phyloP scores from a whole-genome alignment of 805 yeast species.

The Kodamaea nitidulidarum region DNA sequence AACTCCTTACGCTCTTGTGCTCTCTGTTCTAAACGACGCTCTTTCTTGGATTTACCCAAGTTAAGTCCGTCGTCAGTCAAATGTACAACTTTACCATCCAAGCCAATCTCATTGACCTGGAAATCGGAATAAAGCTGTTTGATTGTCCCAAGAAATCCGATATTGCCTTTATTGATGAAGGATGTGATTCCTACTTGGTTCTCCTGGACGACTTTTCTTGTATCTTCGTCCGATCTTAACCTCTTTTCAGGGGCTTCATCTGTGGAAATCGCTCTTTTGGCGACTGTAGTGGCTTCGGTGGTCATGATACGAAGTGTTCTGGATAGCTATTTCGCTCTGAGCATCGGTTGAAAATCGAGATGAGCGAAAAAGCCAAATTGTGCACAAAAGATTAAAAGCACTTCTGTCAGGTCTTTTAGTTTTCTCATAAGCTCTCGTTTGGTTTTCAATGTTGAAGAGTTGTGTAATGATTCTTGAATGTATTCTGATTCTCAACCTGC shows the following conservation, averaged over 20 bases:
- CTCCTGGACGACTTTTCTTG: conserved; percentile 53
- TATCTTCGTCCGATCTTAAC: conserved; percentile 10
- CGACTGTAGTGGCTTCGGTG: conserved; percentile 3
- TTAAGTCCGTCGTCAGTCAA: conserved; percentile 69
- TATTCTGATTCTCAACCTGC: too few species aligned
- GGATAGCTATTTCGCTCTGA: conserved; percentile 8
- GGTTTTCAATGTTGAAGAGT: too few species aligned
- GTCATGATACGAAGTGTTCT: conserved; percentile 6
- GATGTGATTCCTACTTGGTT: conserved; percentile 83
- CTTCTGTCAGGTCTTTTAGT: too few species aligned
- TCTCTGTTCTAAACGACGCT: conserved; percentile 42
- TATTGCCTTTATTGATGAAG: conserved; percentile 45
- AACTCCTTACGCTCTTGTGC: conserved; percentile 34
- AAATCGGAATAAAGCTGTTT: conserved; percentile 93
- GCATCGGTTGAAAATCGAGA: conserved; percentile 5
- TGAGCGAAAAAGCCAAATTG: conserved; percentile 2
- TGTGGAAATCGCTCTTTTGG: conserved; percentile 10
- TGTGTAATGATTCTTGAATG: too few species aligned
- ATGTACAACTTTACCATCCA: conserved; percentile 67
- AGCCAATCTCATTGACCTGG: conserved; percentile 81
- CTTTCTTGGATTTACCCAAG: conserved; percentile 42
- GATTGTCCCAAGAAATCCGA: conserved; percentile 73
- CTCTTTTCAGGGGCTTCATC: conserved; percentile 12
- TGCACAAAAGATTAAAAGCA: too few species aligned
- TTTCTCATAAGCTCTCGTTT: too few species aligned